A percentile compares a stretch with the other conserved stretches of the same genome.
Conservation (phyloP, 352 stramenopile genomes). For the Pelagophyceae sp. region DNA sequence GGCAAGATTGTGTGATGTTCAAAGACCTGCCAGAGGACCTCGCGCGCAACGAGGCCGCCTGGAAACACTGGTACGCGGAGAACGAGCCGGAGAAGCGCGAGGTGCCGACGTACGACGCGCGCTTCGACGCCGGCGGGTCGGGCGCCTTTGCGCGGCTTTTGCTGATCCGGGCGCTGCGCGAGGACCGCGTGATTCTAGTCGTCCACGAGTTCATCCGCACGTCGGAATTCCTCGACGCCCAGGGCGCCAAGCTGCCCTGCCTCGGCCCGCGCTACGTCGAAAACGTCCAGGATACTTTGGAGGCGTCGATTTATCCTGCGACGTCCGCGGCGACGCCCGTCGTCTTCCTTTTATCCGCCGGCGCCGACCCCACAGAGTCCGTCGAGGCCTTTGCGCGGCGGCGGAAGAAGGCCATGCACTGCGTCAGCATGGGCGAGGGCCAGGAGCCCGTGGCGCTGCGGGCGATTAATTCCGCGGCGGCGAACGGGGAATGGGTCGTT, state of each 20-base stretch:
- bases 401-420: slow-evolving; percentile 72
- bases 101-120: slow-evolving; percentile 64
- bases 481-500: slow-evolving; percentile 81
- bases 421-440: slow-evolving; percentile 81
- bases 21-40: slow-evolving; percentile 78
- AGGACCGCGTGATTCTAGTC: slow-evolving; percentile 80
- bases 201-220: slow-evolving; percentile 85
- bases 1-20: slow-evolving; percentile 78
- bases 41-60: slow-evolving; percentile 78
- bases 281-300: slow-evolving; percentile 82
- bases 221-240: slow-evolving; percentile 53
- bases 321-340: slow-evolving; percentile 77
- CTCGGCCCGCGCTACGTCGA: slow-evolving; percentile 82
- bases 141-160: slow-evolving; percentile 80
- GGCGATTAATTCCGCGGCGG: slow-evolving; percentile 75
- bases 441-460: slow-evolving; percentile 80
- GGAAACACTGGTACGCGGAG: slow-evolving; percentile 80
- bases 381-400: slow-evolving; percentile 81
- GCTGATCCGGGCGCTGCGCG: slow-evolving; percentile 75
- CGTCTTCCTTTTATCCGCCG: slow-evolving; percentile 85
- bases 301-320: slow-evolving; percentile 71
- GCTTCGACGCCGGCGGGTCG: slow-evolving; percentile 39
- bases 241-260: slow-evolving; percentile 23
- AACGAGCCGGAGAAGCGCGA: slow-evolving; percentile 76
- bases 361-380: slow-evolving; percentile 81